Conservation (phyloP, 805 yeast genomes). For the Sugiyamaella floridensis region DNA sequence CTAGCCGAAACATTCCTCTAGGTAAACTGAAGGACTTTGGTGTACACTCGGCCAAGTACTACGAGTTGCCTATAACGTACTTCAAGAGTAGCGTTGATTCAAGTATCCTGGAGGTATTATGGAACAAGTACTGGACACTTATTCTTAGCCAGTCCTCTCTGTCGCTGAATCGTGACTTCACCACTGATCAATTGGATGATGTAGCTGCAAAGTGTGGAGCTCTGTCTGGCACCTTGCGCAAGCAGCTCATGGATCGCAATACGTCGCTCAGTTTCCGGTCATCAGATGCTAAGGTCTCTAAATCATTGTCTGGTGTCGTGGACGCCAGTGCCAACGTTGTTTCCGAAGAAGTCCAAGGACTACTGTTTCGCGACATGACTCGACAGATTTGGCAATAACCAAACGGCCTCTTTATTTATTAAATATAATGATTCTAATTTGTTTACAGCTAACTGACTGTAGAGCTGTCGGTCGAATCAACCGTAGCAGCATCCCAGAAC, state of each 20-base stretch:
- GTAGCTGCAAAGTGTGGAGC: conserved; percentile 18
- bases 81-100: conserved; percentile 49
- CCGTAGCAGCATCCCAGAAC: conserved; percentile 8
- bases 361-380: conserved; percentile 19
- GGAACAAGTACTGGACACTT: conserved; percentile 43
- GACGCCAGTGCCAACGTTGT: conserved; percentile 18
- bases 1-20: conserved; percentile 35
- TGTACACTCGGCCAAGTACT: conserved; percentile 61
- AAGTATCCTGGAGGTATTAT: conserved; percentile 37
- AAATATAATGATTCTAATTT: too few relatives aligned
- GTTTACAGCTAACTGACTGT: too few relatives aligned
- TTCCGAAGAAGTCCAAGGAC: conserved; percentile 23
- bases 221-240: background rate
- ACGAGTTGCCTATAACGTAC: conserved; percentile 55
- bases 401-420: background rate
- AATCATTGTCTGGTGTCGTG: conserved; percentile 14
- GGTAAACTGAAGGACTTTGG: conserved; percentile 61
- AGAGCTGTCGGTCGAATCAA: too few relatives aligned
- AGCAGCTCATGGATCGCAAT: conserved; percentile 1
- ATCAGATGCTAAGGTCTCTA: background rate
- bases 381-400: background rate
- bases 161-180: conserved; percentile 23
- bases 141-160: conserved; percentile 31
- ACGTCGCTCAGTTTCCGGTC: background rate
- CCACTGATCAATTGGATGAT: conserved; percentile 26